Percentiles rank a stretch among this genome's conserved stretches.
Evolutionary conservation across 2,329 filamentous ascomycete genomes (phyloP).

Genomic region (Ophiocordyceps polyrhachis-furcata): DNA sequence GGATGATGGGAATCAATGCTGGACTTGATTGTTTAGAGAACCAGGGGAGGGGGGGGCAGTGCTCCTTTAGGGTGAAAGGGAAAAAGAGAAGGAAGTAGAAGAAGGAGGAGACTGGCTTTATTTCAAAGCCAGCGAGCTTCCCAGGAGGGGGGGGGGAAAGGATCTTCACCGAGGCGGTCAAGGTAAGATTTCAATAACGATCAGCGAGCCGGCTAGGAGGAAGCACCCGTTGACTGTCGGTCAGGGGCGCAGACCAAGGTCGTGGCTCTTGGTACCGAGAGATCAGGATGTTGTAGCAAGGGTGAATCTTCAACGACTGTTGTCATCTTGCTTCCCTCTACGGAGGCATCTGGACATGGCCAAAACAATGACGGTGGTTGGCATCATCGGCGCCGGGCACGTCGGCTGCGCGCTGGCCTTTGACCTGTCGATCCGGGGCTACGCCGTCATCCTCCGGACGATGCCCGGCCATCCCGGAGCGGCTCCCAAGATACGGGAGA

Average conservation of each 20-base stretch:
- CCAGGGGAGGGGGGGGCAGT: neutral
- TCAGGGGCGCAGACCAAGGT: no score
- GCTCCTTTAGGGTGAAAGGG: neutral
- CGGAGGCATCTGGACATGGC: no score
- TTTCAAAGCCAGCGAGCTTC: no score
- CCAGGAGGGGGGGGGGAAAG: no score
- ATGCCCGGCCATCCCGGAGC: conserved; percentile 1
- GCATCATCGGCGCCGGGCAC: conserved; percentile 4
- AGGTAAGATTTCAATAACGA: neutral
- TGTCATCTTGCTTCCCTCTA: no score
- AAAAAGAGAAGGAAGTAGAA: neutral
- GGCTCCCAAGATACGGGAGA: conserved; percentile 1
- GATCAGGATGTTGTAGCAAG: no score
- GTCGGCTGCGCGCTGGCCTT: conserved; percentile 4
- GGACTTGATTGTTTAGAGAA: neutral
- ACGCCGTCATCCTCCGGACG: conserved; percentile 1
- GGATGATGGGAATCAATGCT: neutral
- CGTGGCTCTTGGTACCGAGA: no score
- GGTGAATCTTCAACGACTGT: no score
- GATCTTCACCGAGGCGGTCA: neutral
- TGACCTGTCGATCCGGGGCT: conserved; percentile 1
- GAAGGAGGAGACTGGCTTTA: neutral
- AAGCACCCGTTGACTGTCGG: no score
- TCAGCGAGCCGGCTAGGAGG: neutral
- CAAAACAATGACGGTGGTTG: neutral